phyloP scores from a whole-genome alignment of 495 filamentous ascomycete genomes.

The Melanomma pulvis-pyrius region DNA sequence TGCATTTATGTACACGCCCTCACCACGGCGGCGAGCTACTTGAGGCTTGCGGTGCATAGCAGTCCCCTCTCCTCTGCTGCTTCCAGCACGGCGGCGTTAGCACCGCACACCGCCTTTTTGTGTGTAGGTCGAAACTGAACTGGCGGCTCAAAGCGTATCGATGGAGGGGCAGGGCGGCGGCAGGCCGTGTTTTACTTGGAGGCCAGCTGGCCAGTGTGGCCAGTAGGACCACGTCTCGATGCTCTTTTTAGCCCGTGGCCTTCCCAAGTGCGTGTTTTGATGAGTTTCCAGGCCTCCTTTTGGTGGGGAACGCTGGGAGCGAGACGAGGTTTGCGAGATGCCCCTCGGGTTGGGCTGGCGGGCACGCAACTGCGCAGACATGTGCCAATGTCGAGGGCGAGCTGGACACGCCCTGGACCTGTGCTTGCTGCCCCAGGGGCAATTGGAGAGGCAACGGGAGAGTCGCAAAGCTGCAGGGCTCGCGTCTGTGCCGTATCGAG shows the following conservation, averaged over 20 bases:
- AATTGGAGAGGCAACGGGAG: too few species aligned
- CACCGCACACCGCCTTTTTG: constrained; percentile 29
- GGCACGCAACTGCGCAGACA: too few species aligned
- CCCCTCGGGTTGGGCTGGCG: neutral
- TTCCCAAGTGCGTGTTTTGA: constrained; percentile 9
- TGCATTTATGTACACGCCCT: neutral
- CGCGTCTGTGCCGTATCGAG: too few species aligned
- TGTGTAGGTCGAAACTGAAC: neutral
- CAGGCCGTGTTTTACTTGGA: constrained; percentile 29
- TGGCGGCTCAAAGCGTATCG: constrained; percentile 11
- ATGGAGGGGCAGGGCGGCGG: constrained; percentile 23
- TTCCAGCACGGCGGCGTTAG: constrained; percentile 12
- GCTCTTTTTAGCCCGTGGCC: constrained; percentile 26
- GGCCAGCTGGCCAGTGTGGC: constrained; percentile 31
- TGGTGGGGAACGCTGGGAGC: neutral
- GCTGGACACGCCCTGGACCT: neutral
- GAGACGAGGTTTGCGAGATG: neutral
- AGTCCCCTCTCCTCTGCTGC: neutral
- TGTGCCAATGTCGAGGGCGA: too few species aligned
- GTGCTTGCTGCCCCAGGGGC: neutral
- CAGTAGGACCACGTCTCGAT: neutral
- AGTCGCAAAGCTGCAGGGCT: too few species aligned
- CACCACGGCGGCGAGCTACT: neutral
- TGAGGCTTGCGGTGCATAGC: neutral
- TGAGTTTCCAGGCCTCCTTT: neutral